Conservation (phyloP, 192 early-diverging fungal genomes). For the Blastocladiella britannica region DNA sequence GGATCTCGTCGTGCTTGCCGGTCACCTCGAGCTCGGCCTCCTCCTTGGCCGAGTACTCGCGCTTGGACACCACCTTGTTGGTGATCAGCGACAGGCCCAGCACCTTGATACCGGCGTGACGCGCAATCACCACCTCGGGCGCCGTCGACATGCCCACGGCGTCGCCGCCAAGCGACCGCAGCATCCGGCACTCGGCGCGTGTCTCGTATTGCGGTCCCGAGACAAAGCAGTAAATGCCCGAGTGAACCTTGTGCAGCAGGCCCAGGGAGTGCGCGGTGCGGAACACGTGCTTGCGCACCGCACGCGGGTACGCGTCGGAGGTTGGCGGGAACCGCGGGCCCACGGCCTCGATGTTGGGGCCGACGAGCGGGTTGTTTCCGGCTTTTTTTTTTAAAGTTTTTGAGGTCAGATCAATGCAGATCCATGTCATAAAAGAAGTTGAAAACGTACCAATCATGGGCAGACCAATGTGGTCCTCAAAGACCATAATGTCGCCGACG, state of each 20-base stretch:
- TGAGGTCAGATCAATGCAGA: conserved; percentile 7
- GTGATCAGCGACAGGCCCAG: conserved; percentile 64
- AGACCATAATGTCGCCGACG: conserved; percentile 67
- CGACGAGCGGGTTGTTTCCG: conserved; percentile 60
- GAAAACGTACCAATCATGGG: conserved; percentile 51
- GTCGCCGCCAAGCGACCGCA: conserved; percentile 51
- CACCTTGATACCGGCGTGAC: conserved; percentile 59
- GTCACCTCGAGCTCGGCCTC: conserved; percentile 5
- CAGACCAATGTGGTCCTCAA: conserved; percentile 56
- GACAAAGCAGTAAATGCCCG: conserved; percentile 64
- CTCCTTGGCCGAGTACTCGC: conserved; percentile 20
- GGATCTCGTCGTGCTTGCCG: conserved; percentile 9
- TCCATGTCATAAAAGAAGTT: conserved; percentile 11
- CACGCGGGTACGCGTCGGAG: conserved; percentile 63
- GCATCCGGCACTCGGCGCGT: conserved; percentile 52
- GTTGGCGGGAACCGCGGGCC: conserved; percentile 74
- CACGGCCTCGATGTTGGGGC: conserved; percentile 58
- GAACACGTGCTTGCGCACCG: conserved; percentile 49
- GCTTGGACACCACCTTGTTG: conserved; percentile 29
- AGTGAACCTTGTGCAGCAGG: conserved; percentile 29
- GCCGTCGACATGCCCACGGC: conserved; percentile 75
- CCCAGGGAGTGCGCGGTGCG: conserved; percentile 27
- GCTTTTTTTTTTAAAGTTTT: too few relatives aligned
- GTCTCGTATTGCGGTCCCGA: conserved; percentile 87
- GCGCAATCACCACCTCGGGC: conserved; percentile 71